Conservation (phyloP, 345 rosid species). For the Melaleuca alternifolia region DNA sequence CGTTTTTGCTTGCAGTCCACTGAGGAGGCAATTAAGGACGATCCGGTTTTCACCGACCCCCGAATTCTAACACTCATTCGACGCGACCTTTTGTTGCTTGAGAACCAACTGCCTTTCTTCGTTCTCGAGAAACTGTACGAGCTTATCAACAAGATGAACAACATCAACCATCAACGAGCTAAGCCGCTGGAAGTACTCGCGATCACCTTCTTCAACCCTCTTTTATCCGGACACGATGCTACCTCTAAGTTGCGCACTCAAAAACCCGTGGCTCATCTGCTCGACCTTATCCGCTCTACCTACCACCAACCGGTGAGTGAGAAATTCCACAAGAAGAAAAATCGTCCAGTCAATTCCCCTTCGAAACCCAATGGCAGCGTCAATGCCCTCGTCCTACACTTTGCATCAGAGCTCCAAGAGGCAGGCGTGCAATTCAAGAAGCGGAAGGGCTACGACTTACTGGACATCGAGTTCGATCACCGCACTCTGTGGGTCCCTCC, state of each 20-base stretch:
- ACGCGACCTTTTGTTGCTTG: constrained; percentile 6
- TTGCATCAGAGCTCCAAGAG: background rate
- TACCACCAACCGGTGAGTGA: background rate
- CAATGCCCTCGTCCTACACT: background rate
- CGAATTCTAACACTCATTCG: constrained; percentile 1
- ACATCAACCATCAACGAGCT: background rate
- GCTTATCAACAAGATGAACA: background rate
- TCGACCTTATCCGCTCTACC: constrained; percentile 1
- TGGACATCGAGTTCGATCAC: background rate
- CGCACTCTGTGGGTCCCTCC: constrained; percentile 1
- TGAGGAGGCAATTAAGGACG: background rate
- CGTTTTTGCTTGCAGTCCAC: background rate
- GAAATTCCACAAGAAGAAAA: background rate
- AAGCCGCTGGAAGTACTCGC: background rate
- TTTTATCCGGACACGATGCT: background rate
- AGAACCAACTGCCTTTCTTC: constrained; percentile 6
- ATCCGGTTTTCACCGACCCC: constrained; percentile 4
- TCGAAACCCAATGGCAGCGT: background rate
- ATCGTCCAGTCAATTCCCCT: background rate
- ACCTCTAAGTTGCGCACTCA: background rate
- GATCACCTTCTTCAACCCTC: constrained; percentile 1
- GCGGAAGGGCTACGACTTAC: background rate
- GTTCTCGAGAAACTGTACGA: background rate
- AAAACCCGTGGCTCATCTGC: background rate
- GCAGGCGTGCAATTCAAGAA: background rate